phyloP scores from a whole-genome alignment of 768 basidiomycete species.

The Trametopsis cervina region DNA sequence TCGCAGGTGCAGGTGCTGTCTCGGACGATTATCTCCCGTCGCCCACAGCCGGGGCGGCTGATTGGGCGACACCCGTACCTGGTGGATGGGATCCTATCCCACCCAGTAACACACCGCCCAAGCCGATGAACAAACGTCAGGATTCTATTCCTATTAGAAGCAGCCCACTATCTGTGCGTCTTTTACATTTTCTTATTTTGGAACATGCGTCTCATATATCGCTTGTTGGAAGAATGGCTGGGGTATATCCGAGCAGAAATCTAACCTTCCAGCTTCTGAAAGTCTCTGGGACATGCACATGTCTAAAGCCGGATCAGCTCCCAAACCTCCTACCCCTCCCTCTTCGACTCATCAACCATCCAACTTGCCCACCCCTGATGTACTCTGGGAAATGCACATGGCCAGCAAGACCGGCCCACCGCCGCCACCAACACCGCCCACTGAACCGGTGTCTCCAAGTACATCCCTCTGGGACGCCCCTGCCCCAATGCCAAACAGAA shows the following conservation, averaged over 20 bases:
- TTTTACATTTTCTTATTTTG: no score
- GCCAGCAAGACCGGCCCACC: background rate
- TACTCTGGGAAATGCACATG: constrained; percentile 3
- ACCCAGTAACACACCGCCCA: background rate
- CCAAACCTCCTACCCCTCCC: background rate
- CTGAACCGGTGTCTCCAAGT: background rate
- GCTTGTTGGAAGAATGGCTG: background rate
- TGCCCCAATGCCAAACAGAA: no score
- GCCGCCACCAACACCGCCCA: background rate
- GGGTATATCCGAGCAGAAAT: background rate
- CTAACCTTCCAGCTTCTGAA: background rate
- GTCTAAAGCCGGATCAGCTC: background rate
- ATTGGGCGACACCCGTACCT: background rate
- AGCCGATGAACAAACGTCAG: background rate
- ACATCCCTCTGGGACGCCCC: constrained; percentile 1
- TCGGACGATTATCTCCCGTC: background rate
- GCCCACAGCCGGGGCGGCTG: no score
- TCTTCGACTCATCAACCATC: background rate
- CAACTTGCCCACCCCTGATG: constrained; percentile 2
- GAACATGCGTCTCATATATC: no score
- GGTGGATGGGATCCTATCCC: constrained; percentile 8
- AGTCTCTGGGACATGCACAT: constrained; percentile 2
- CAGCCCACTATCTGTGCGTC: background rate
- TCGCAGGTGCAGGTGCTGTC: background rate
- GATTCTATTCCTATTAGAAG: background rate